Conservation (phyloP, 2,329 filamentous ascomycete species). For the Grosmannia clavigera region DNA sequence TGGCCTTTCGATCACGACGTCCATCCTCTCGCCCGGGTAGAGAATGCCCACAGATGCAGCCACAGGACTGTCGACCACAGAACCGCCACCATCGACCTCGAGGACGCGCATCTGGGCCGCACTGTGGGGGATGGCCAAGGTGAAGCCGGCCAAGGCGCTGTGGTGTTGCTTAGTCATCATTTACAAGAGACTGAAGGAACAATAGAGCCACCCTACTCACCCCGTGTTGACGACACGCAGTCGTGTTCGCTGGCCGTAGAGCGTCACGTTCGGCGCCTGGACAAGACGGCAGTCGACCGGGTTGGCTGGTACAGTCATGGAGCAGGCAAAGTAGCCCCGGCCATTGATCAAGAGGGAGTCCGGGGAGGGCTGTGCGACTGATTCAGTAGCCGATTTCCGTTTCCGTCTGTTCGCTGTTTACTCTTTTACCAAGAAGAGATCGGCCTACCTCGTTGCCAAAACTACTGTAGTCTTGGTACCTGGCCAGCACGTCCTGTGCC, state of each 20-base stretch:
- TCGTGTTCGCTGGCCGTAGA: conserved; percentile 10
- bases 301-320: conserved; percentile 29
- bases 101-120: conserved; percentile 8
- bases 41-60: conserved; percentile 2
- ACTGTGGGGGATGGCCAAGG: conserved; percentile 7
- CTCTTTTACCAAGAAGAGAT: too few species aligned
- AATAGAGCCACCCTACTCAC: background rate
- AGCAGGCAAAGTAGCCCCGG: conserved; percentile 29
- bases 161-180: background rate
- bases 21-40: conserved; percentile 6
- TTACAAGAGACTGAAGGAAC: background rate
- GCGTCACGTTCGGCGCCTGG: conserved; percentile 1
- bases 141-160: conserved; percentile 10
- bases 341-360: conserved; percentile 35
- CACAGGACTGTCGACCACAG: background rate
- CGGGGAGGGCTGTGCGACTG: conserved; percentile 24
- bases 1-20: background rate
- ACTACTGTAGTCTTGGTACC: background rate
- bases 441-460: conserved; percentile 1
- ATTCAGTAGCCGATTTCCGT: too few species aligned
- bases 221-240: conserved; percentile 12
- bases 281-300: conserved; percentile 28
- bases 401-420: background rate
- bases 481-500: background rate
- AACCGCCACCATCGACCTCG: conserved; percentile 11